A percentile compares a stretch with the other conserved stretches of the same genome.
Evolutionary conservation across 2,329 filamentous ascomycete genomes (phyloP).

Genomic region (Epichloe brachyelytri): DNA sequence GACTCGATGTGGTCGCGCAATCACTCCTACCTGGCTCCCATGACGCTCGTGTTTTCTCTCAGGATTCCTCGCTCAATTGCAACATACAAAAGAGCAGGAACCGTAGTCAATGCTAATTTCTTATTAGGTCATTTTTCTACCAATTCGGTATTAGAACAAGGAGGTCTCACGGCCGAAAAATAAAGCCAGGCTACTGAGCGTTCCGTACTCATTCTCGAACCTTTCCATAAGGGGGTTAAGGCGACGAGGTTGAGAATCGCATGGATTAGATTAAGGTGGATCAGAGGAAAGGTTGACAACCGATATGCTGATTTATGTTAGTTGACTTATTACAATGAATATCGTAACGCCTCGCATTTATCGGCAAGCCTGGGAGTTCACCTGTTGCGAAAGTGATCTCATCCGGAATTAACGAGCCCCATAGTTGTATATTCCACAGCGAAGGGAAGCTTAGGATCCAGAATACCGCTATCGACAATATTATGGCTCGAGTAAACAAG

Average conservation of each 20-base stretch:
- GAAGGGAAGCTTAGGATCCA: conserved; percentile 59
- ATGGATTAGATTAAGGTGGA: conserved; percentile 74
- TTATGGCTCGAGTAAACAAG: conserved; percentile 64
- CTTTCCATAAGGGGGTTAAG: conserved; percentile 77
- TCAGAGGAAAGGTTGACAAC: conserved; percentile 80
- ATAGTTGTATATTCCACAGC: conserved; percentile 59
- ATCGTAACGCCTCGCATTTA: neutral
- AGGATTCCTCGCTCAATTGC: conserved; percentile 64
- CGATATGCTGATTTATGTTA: conserved; percentile 57
- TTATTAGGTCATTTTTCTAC: neutral
- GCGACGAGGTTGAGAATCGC: conserved; percentile 67
- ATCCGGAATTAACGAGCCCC: conserved; percentile 67
- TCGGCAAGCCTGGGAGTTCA: conserved; percentile 24
- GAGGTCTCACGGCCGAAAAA: conserved; percentile 77
- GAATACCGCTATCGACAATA: conserved; percentile 45
- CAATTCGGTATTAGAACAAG: neutral
- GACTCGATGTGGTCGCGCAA: neutral
- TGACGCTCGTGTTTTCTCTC: conserved; percentile 55
- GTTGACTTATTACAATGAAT: neutral
- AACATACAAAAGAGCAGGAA: conserved; percentile 74
- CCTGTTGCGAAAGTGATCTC: conserved; percentile 59
- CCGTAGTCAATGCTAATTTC: conserved; percentile 53
- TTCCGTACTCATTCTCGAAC: conserved; percentile 88
- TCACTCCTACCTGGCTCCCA: conserved; percentile 62
- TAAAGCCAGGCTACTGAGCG: conserved; percentile 70